phyloP scores from a whole-genome alignment of 2,329 filamentous ascomycete genomes.

The Colletotrichum sidae region DNA sequence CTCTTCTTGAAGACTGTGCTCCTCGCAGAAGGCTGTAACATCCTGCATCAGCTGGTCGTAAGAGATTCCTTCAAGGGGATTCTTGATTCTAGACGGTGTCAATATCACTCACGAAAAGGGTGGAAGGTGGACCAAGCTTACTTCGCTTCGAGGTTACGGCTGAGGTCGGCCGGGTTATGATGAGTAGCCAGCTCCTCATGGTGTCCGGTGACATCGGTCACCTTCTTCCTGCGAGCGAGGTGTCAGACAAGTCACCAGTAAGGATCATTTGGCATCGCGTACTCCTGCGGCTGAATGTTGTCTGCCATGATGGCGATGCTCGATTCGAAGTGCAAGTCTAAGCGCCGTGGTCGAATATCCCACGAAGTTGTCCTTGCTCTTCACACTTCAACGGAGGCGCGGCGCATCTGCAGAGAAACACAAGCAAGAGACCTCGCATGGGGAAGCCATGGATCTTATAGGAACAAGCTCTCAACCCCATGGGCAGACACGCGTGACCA shows the following conservation, averaged over 20 bases:
- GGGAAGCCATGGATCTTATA: constrained; percentile 33
- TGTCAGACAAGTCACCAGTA: not conserved
- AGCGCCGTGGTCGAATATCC: not conserved
- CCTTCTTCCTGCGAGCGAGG: constrained; percentile 41
- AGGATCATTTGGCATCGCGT: not conserved
- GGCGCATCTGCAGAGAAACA: not conserved
- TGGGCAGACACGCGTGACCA: not conserved
- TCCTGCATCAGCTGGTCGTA: constrained; percentile 65
- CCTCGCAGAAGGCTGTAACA: constrained; percentile 71
- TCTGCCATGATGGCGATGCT: constrained; percentile 33
- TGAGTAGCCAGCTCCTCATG: constrained; percentile 38
- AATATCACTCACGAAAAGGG: not conserved
- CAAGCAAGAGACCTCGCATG: constrained; percentile 5
- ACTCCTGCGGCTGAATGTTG: constrained; percentile 21
- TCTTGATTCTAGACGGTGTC: constrained; percentile 53
- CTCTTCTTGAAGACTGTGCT: constrained; percentile 69
- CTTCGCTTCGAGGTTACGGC: constrained; percentile 56
- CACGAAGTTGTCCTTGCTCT: not conserved
- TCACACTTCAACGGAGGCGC: constrained; percentile 18
- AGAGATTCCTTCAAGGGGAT: constrained; percentile 62
- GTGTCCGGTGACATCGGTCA: constrained; percentile 43
- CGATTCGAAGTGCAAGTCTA: not conserved
- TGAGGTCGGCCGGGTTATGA: constrained; percentile 45
- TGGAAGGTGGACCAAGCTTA: constrained; percentile 42
- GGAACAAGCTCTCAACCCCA: not conserved